Evolutionary conservation across 805 yeast genomes (phyloP), one percentile per base, ranked within the genome.

Genomic region (Kuraishia borneana): DNA sequence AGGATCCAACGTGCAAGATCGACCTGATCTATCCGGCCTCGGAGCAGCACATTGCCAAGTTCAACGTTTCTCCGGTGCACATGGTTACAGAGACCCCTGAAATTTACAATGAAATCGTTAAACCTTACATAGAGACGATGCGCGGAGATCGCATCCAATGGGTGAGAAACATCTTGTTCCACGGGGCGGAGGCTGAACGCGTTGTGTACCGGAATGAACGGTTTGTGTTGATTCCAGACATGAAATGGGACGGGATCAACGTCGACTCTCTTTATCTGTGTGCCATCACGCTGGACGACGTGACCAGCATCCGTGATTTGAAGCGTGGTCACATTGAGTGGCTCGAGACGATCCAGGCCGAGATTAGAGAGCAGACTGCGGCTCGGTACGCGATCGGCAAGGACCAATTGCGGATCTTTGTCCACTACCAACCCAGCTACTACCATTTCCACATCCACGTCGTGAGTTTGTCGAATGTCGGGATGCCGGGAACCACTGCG

Each of bases 371-470:
- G 1, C 66, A 69, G 2, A 70, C 83, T 4, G 57, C 73, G 0
- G 49, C 53, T 17, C 49, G 59, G 28, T 82, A 70, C 49, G 47
- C 49, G 13, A 44, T 85, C 9, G 53, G 44, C 2, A 45, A 59
- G 1, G 79, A 80, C 48, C 70, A 76, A 44, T 52, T 92, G 43
- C 69, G 94, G 38, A 51, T 87, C 1, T 92, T 83, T 50, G 68
- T 92, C 32, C 98, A 92, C 60, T 83, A 92, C 54, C 97, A 88
- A 44, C 98, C 98, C 0, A 82, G 95, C 0, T 92, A 89, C 54
- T 92, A 92, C 50, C 97, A 92, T 49, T 80, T 92, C 63, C 98
- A 92, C 51, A 69, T 92, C 13, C 98, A 92, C 53, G 78, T 84
- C 13, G 95, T 85, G 14, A 80, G 83, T 46, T 64, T 82, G 5